Evolutionary conservation across 1,284 basidiomycete genomes (phyloP), one percentile per base, ranked within the genome.

Genomic region (Trichosporon sp.): DNA sequence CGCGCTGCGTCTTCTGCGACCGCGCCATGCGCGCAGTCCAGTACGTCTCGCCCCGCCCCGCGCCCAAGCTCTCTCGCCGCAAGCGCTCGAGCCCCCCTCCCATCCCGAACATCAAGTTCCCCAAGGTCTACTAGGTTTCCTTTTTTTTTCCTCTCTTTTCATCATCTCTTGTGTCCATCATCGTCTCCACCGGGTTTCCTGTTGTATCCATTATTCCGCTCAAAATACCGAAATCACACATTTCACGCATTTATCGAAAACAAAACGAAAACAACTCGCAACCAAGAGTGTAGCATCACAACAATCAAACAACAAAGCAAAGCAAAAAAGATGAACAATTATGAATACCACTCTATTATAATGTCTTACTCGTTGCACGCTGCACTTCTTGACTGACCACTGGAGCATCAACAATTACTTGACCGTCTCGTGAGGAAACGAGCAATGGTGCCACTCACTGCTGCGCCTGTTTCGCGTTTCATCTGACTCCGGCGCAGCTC

Each of bases 111-210:
- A 63, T 63, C 59, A 63, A 63, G 59, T 63, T 35, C 31, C 59
- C 59, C 59, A 63, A 63, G 59, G 59, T 32, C 59, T 63, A 35
- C 32, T 63, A 63, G 59, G 59, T 63, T 63, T 63, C 59, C 35
- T 10, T 35, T 61, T 61, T 32, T 37, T 10, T 26, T 26, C 26
- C 54, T 59, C 54, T 61, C 7, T 16, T 31, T 26, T 61, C 32
- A 12, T 16, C 56, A 32, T 16, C 14, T 35, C 31, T 63, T 63
- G 59, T 63, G 32, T 63, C 38, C 8, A 40, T 40, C 32, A 26
- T 26, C 32, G 35, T 37, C 35, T 35, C 12, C 59, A 35, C 14
- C 59, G 56, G 51, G 51, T 54, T 51, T 54, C 16, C 51, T 54
- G 51, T 54, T 35, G 59, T 63, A 32, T 32, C 59, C 56, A 61